Conservation (phyloP, 441 rosid species). For the Populus hybrid region DNA sequence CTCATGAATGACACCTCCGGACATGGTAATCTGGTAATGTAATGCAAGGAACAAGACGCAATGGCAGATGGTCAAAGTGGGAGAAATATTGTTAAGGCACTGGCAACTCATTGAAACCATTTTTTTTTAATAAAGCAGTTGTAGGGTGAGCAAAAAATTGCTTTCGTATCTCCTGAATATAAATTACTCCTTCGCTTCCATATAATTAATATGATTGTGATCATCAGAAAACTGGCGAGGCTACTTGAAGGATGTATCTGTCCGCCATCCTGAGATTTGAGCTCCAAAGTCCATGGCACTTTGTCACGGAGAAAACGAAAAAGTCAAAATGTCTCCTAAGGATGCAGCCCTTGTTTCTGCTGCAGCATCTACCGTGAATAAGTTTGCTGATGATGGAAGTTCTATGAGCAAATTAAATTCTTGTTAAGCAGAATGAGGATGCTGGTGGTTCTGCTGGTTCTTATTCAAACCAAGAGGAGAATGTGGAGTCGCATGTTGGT, state of each 20-base stretch:
- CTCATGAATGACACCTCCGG: too few species aligned
- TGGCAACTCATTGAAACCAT: background rate
- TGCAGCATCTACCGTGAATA: constrained; percentile 58
- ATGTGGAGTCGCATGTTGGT: constrained; percentile 17
- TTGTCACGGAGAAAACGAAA: constrained; percentile 74
- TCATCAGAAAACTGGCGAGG: constrained; percentile 44
- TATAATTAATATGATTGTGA: constrained; percentile 11
- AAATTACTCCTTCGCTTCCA: background rate
- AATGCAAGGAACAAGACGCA: constrained; percentile 26
- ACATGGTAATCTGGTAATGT: background rate
- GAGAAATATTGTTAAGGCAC: constrained; percentile 48
- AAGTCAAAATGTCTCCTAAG: constrained; percentile 36
- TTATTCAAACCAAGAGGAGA: constrained; percentile 22
- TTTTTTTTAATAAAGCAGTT: background rate
- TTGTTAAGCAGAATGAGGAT: constrained; percentile 33
- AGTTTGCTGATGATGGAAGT: constrained; percentile 71
- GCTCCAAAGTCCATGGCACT: constrained; percentile 59
- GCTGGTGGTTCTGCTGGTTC: constrained; percentile 28
- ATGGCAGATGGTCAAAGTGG: constrained; percentile 33
- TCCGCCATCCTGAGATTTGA: constrained; percentile 51
- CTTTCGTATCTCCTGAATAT: background rate
- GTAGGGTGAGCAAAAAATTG: background rate
- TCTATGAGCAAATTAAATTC: constrained; percentile 58
- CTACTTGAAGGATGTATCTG: constrained; percentile 58
- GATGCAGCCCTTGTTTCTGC: constrained; percentile 51